phyloP scores from a whole-genome alignment of 305 asterid genomes.

The Rubia tinctorum region DNA sequence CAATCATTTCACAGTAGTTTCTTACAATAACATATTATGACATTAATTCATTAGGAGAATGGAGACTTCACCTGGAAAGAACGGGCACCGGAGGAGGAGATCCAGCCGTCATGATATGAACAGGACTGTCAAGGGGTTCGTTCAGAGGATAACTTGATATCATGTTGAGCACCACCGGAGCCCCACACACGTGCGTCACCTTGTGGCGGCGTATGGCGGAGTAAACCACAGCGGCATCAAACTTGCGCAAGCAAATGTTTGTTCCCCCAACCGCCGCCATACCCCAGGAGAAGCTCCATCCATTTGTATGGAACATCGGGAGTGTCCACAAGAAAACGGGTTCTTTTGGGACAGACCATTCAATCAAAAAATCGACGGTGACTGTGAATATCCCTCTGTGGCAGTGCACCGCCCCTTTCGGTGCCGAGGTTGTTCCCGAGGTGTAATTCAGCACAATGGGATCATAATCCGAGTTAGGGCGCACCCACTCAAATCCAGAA shows the following conservation, averaged over 20 bases:
- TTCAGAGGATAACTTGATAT: slow-evolving; percentile 33
- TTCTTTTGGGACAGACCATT: slow-evolving; percentile 65
- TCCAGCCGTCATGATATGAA: slow-evolving; percentile 67
- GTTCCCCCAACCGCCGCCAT: slow-evolving; percentile 79
- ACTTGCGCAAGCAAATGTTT: slow-evolving; percentile 65
- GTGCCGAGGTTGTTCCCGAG: slow-evolving; percentile 87
- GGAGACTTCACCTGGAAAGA: slow-evolving; percentile 11
- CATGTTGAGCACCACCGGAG: slow-evolving; percentile 82
- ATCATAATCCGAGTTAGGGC: slow-evolving; percentile 56
- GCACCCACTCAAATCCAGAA: slow-evolving; percentile 51
- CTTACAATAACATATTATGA: too few relatives aligned
- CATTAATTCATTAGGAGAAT: too few relatives aligned
- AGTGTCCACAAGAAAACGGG: slow-evolving; percentile 82
- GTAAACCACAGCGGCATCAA: slow-evolving; percentile 45
- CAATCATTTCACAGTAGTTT: too few relatives aligned
- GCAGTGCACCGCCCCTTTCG: slow-evolving; percentile 81
- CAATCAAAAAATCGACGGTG: slow-evolving; percentile 48
- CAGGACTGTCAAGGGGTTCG: slow-evolving; percentile 37
- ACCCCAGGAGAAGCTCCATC: slow-evolving; percentile 93
- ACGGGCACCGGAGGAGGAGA: slow-evolving; percentile 84
- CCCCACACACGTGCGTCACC: slow-evolving; percentile 87
- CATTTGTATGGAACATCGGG: slow-evolving; percentile 91
- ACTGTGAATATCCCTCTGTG: slow-evolving; percentile 64
- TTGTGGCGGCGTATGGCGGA: slow-evolving; percentile 34
- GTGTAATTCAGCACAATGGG: slow-evolving; percentile 74